These are phyloP conservation scores for Penicillium diatomitis DNA, from an alignment of 495 filamentous ascomycete species.

Conservation along the genomic window DNA sequence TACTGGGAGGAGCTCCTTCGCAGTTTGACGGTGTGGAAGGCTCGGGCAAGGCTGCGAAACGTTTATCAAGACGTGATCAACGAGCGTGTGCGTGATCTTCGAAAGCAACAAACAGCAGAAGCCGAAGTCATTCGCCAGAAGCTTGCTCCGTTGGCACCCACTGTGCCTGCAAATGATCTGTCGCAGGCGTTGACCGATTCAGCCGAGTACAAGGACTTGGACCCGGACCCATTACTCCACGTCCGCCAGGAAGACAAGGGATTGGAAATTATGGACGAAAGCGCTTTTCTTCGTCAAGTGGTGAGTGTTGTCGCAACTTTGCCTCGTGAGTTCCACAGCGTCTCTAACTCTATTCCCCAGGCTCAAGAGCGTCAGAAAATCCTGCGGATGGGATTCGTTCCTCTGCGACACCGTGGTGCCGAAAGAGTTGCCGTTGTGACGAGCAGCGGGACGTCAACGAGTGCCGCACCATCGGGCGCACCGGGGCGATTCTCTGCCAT, in stretches of 20 bases:
- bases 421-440: slow-evolving; percentile 37
- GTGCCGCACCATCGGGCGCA: slow-evolving; percentile 30
- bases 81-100: slow-evolving; percentile 57
- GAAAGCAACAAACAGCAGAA: slow-evolving; percentile 60
- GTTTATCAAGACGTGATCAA: slow-evolving; percentile 73
- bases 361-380: slow-evolving; percentile 54
- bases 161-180: slow-evolving; percentile 4
- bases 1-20: slow-evolving; percentile 93
- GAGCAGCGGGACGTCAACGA: slow-evolving; percentile 20
- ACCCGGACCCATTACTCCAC: slow-evolving; percentile 65
- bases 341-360: slow-evolving; percentile 15
- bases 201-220: slow-evolving; percentile 34
- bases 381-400: slow-evolving; percentile 61
- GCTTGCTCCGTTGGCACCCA: slow-evolving; percentile 38
- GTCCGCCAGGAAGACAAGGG: slow-evolving; percentile 59
- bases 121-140: slow-evolving; percentile 53
- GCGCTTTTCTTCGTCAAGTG: slow-evolving; percentile 49
- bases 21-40: slow-evolving; percentile 82
- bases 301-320: slow-evolving; percentile 21
- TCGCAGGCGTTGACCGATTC: slow-evolving; percentile 3
- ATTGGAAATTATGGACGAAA: slow-evolving; percentile 54
- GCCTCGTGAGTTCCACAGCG: too few species aligned
- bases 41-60: slow-evolving; percentile 73
- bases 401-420: slow-evolving; percentile 44
- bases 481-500: slow-evolving; percentile 65